Base-by-base conservation (phyloP, 257 asterid species). In the Scutellaria minor region DNA sequence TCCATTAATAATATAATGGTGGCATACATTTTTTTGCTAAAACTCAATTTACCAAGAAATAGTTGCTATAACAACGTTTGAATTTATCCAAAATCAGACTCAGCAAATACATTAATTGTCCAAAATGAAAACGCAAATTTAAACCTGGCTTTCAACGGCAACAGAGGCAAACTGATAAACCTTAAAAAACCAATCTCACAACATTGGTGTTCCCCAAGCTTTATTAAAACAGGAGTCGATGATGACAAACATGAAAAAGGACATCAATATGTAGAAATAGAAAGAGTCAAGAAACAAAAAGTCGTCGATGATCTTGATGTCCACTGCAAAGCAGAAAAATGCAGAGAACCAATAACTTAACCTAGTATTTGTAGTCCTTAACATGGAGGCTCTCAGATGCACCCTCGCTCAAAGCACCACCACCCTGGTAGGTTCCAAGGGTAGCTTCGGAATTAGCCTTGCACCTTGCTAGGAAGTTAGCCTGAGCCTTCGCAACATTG, bases 331-430 rank as follows among this genome's bases (percentile, higher is more conserved):
- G 42, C 55, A 72, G 45, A 50, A 70, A 75, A 56, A 56, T 68
- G 13, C 20, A 67, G 22, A 50, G 70, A 24, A 45, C 42, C 60
- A 70, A 70, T 56, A 58, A 60, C 53, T 27, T 14, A 61, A 1
- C 61, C 75, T 87, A 92, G 77, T 92, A 92, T 78, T 87, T 92
- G 87, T 92, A 92, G 85, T 82, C 91, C 83, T 88, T 85, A 9
- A 92, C 97, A 39, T 92, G 96, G 74, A 92, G 97, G 88, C 96
- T 87, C 87, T 93, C 98, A 0, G 89, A 79, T n/a, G 98, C 95
- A 58, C 94, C 97, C 75, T 85, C 96, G 1, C 84, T 50, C 83
- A 86, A 77, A 5, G 81, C 55, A 10, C 78, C 52, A 7, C 81
- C 68, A 50, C 96, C 97, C 66, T 64, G 65, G 77, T 93, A 93